Conservation (phyloP, 192 early-diverging fungal species). For the Mortierella claussenii region DNA sequence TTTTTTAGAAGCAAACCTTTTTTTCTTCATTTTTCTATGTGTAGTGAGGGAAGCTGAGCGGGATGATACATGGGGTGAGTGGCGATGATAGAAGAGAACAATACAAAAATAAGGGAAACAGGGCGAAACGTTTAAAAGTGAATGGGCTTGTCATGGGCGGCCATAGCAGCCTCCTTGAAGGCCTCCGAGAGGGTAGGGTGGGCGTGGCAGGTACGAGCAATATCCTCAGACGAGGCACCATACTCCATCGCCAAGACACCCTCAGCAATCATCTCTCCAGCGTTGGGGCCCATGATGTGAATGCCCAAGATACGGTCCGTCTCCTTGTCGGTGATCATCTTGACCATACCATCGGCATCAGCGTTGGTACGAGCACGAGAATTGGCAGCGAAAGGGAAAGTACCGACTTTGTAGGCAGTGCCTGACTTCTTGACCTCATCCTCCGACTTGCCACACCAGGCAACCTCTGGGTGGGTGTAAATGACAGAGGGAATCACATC, state of each 20-base stretch:
- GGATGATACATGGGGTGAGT: not conserved
- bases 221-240: constrained; percentile 96
- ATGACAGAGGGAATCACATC: constrained; percentile 97
- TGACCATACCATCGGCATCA: constrained; percentile 93
- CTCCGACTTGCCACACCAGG: constrained; percentile 98
- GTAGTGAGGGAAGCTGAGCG: not conserved
- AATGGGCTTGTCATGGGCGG: constrained; percentile 84
- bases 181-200: constrained; percentile 98
- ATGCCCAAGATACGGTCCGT: constrained; percentile 97
- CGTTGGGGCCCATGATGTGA: constrained; percentile 98
- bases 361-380: constrained; percentile 97
- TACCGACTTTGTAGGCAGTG: constrained; percentile 89
- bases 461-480: constrained; percentile 98
- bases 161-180: constrained; percentile 98
- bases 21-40: not conserved
- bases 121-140: constrained; percentile 82
- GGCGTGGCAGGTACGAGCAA: constrained; percentile 97
- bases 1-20: not conserved
- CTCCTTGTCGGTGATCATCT: constrained; percentile 95
- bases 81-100: not conserved
- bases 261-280: constrained; percentile 99
- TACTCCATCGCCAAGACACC: constrained; percentile 98
- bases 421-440: constrained; percentile 90
- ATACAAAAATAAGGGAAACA: too few species aligned
- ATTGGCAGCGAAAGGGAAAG: constrained; percentile 97